Evolutionary conservation across 495 filamentous ascomycete genomes (phyloP).

Genomic region (Tuber borchii): DNA sequence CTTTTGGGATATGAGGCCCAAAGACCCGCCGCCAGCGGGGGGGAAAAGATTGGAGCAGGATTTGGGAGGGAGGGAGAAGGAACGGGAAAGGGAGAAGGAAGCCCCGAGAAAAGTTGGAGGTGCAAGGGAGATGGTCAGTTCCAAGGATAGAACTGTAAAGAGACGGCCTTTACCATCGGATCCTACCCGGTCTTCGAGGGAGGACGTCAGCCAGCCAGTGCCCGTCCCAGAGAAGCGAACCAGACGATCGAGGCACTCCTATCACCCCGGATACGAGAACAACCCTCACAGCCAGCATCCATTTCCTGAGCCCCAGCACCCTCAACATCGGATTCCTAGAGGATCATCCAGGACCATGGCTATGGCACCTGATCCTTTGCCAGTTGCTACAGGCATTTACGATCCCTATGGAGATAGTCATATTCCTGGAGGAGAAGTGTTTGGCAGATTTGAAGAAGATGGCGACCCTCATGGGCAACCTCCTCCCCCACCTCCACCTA

Average conservation of each 20-base stretch:
- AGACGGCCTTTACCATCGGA: slow-evolving; percentile 37
- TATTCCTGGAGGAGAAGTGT: slow-evolving; percentile 24
- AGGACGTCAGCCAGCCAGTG: slow-evolving; percentile 25
- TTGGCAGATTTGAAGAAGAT: slow-evolving; percentile 27
- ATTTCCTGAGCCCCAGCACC: slow-evolving; percentile 18
- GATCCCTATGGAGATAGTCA: slow-evolving; percentile 38
- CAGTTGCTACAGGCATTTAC: slow-evolving; percentile 28
- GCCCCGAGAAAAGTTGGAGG: slow-evolving; percentile 32
- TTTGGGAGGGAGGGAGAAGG: slow-evolving; percentile 30
- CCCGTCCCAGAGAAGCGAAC: slow-evolving; percentile 24
- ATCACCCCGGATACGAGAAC: slow-evolving; percentile 23
- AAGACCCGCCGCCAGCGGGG: slow-evolving; percentile 50
- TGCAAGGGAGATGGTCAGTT: slow-evolving; percentile 35
- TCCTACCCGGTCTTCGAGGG: slow-evolving; percentile 24
- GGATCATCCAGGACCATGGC: slow-evolving; percentile 22
- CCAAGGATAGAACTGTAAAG: slow-evolving; percentile 24
- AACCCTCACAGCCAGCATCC: slow-evolving; percentile 14
- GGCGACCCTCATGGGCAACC: slow-evolving; percentile 28
- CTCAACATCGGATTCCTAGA: slow-evolving; percentile 15
- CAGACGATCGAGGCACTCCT: slow-evolving; percentile 29
- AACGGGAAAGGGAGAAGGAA: slow-evolving; percentile 32
- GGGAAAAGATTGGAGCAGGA: slow-evolving; percentile 20
- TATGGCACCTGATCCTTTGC: slow-evolving; percentile 14
- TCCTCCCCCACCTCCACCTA: slow-evolving; percentile 34
- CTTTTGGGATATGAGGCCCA: slow-evolving; percentile 84